phyloP scores from a whole-genome alignment of 2,329 filamentous ascomycete species.

The Grosmannia huntii region DNA sequence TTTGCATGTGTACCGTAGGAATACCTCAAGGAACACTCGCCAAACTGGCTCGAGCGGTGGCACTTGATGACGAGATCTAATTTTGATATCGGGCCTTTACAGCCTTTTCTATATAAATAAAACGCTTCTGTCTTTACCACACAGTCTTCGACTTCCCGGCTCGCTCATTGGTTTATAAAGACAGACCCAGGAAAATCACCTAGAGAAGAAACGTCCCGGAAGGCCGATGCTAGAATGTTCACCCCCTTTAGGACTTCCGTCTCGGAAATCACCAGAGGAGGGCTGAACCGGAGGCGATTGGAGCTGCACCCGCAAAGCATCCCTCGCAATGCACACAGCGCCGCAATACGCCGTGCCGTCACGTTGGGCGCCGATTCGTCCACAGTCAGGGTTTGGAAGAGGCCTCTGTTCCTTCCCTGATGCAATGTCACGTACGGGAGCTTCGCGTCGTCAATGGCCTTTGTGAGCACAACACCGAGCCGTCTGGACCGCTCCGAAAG shows the following conservation, averaged over 20 bases:
- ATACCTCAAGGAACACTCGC: too few relatives aligned
- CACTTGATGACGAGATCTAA: too few relatives aligned
- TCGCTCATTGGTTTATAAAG: neutral
- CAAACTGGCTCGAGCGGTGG: too few relatives aligned
- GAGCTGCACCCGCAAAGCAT: conserved; percentile 1
- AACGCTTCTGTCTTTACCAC: too few relatives aligned
- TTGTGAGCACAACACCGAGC: neutral
- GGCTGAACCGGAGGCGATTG: conserved; percentile 3
- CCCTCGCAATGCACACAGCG: neutral
- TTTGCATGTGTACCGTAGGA: too few relatives aligned
- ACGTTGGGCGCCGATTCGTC: conserved; percentile 1
- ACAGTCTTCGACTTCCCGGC: too few relatives aligned
- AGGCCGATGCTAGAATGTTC: neutral
- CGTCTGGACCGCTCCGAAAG: neutral
- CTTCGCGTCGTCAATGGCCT: conserved; percentile 2
- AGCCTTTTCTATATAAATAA: too few relatives aligned
- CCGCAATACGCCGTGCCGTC: conserved; percentile 1
- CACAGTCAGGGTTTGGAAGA: conserved; percentile 2
- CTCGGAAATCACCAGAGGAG: conserved; percentile 2
- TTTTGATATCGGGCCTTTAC: too few relatives aligned
- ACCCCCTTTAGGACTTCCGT: neutral
- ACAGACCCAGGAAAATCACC: neutral
- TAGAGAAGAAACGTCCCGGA: neutral
- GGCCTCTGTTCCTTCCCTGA: conserved; percentile 2
- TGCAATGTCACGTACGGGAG: conserved; percentile 1